Base-by-base conservation (phyloP, 306 rosid genomes). In the Quercus mongolica region DNA sequence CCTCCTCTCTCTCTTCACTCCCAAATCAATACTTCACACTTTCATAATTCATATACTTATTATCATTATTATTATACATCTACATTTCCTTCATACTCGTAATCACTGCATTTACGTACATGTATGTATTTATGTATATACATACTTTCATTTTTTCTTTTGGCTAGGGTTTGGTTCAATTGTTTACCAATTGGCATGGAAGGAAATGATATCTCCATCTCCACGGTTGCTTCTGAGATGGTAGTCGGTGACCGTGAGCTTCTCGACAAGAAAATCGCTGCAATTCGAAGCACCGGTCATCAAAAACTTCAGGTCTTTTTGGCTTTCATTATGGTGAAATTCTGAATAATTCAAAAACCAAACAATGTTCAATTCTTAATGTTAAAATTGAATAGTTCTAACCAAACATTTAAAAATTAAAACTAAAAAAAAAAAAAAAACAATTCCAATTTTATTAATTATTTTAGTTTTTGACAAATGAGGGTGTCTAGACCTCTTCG, bases 231-330 rank as follows among this genome's bases (percentile, higher is more conserved):
- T 51, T 71, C 86, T 10, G 89, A 82, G 73, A 56, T 63, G 61
- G 56, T 85, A 9, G 84, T 85, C 74, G 82, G 57, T 78, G 86
- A 87, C 78, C 80, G 87, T 71, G 71, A 75, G 46, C 79, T 58
- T 13, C 82, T 92, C 46, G 83, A 77, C 49, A 64, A 73, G 51
- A 92, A 92, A 84, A 81, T 86, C 44, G 51, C 78, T 5, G 87
- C 90, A n/a, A 86, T 92, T 83, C 90, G 93, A 38, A 76, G 15
- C 44, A 89, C 76, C 41, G 95, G 97, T 72, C 86, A 88, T 49
- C 52, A 79, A 18, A 92, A 90, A 79, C 89, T 92, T 52, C 93
- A 92, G 92, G 97, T 92, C 76, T 52, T 61, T 54, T 76, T 76
- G 71, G 6, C 12, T 49, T 56, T 19, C 76, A 6, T 20, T 6